Conservation (phyloP, 192 early-diverging fungal species). For the Umbelopsis sp. region DNA sequence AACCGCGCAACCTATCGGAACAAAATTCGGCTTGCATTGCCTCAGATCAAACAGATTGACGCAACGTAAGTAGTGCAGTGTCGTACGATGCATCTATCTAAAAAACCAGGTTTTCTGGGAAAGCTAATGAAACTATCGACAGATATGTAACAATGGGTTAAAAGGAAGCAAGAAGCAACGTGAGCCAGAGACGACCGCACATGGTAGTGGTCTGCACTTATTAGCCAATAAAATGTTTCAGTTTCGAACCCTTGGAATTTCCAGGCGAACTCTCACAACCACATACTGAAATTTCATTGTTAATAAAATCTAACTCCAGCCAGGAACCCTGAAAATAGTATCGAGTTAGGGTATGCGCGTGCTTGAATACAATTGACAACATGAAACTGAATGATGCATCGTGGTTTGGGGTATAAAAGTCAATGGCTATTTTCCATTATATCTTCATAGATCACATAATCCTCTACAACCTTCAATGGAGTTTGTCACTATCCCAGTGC, state of each 20-base stretch:
- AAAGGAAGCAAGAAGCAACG: background rate
- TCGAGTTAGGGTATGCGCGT: too few species aligned
- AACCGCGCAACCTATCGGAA: conserved; percentile 79
- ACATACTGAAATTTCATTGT: background rate
- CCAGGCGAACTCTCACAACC: background rate
- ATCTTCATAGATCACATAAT: too few species aligned
- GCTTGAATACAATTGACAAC: background rate
- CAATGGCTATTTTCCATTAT: too few species aligned
- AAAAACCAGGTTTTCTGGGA: background rate
- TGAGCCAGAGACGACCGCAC: background rate
- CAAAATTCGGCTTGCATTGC: conserved; percentile 84
- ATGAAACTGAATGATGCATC: background rate
- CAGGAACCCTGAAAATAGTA: too few species aligned
- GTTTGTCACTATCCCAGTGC: background rate
- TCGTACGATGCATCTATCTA: background rate
- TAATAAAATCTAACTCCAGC: background rate
- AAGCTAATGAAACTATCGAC: background rate
- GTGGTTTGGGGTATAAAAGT: too few species aligned
- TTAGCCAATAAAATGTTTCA: conserved; percentile 8
- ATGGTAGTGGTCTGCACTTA: background rate
- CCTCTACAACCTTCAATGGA: background rate
- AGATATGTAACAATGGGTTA: conserved; percentile 13
- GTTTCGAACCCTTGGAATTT: conserved; percentile 6
- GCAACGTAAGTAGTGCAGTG: conserved; percentile 63
- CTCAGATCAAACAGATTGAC: conserved; percentile 91